A percentile compares a stretch with the other conserved stretches of the same genome.
phyloP scores from a whole-genome alignment of 257 asterid species.

The Verbena officinalis region DNA sequence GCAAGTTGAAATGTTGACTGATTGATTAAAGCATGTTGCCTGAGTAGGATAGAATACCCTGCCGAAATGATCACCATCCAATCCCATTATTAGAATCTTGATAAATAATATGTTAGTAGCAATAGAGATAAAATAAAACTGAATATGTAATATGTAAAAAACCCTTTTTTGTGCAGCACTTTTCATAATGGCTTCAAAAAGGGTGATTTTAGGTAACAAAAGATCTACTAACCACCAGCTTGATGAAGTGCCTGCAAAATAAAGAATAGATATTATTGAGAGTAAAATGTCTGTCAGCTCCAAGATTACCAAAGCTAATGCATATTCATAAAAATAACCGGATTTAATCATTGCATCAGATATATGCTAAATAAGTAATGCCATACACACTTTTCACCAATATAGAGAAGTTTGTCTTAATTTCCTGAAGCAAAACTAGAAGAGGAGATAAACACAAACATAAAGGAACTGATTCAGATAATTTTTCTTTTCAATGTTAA shows the following conservation, averaged over 20 bases:
- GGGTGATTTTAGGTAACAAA: conserved; percentile 2
- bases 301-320: conserved; percentile 16
- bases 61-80: conserved; percentile 30
- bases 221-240: conserved; percentile 54
- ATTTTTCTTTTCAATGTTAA: no score
- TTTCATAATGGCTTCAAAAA: conserved; percentile 16
- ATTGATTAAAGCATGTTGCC: conserved; percentile 34
- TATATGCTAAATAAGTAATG: conserved; percentile 4
- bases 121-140: neutral
- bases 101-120: conserved; percentile 4
- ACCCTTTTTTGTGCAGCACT: conserved; percentile 6
- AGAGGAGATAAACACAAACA: no score
- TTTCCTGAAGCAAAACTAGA: neutral
- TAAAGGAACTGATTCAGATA: no score
- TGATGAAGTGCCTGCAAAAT: conserved; percentile 53
- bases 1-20: conserved; percentile 52
- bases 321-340: neutral
- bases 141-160: conserved; percentile 3
- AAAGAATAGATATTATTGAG: conserved; percentile 13
- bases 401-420: neutral
- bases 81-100: conserved; percentile 11
- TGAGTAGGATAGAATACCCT: conserved; percentile 50
- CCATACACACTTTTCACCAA: neutral
- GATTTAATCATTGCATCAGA: conserved; percentile 29
- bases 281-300: conserved; percentile 11